These are phyloP conservation scores for Phaseolus lunatus DNA, from an alignment of 306 rosid species.

Conservation along the genomic window DNA sequence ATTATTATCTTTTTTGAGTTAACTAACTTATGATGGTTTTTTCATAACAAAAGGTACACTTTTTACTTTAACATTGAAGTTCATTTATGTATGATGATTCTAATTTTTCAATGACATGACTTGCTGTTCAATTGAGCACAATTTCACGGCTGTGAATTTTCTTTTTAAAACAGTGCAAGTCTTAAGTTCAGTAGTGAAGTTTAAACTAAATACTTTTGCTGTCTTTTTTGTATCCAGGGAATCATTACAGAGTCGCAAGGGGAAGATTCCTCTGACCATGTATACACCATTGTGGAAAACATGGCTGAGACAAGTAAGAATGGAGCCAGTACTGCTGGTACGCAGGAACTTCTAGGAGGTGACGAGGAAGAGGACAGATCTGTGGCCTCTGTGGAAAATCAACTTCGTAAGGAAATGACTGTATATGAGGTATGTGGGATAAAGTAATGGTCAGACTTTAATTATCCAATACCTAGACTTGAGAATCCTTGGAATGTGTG, in stretches of 20 bases:
- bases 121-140: constrained; percentile 18
- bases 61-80: not conserved
- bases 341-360: constrained; percentile 76
- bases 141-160: constrained; percentile 1
- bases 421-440: constrained; percentile 78
- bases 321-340: constrained; percentile 57
- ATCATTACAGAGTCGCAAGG: constrained; percentile 70
- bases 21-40: not conserved
- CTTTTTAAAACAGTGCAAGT: constrained; percentile 19
- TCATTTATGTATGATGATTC: constrained; percentile 1
- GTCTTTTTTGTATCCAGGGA: constrained; percentile 59
- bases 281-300: constrained; percentile 70
- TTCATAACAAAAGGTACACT: not conserved
- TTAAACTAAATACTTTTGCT: constrained; percentile 32
- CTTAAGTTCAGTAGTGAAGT: constrained; percentile 28
- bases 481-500: not conserved
- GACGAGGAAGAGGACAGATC: constrained; percentile 92
- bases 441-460: constrained; percentile 8
- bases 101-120: not conserved
- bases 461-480: not conserved
- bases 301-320: constrained; percentile 68
- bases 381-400: constrained; percentile 85
- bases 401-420: constrained; percentile 85
- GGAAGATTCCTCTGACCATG: constrained; percentile 63
- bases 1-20: not conserved